phyloP scores from a whole-genome alignment of 306 rosid species.

The Trifolium dubium region DNA sequence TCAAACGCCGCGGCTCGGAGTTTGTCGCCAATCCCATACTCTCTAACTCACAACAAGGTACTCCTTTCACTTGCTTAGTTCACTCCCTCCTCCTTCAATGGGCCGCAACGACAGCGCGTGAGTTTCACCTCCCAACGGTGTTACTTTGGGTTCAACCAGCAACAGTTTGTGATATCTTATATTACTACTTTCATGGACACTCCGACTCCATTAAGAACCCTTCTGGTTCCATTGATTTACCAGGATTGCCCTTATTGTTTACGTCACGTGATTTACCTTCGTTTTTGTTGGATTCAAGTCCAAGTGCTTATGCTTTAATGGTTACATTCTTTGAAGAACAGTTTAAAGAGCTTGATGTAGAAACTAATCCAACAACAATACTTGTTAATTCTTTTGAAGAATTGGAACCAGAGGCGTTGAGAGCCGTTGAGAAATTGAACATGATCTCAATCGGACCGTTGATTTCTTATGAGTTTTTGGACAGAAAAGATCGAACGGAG shows the following conservation, averaged over 20 bases:
- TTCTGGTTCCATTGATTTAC: not conserved
- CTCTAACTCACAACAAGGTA: conserved; percentile 32
- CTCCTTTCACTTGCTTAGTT: conserved; percentile 49
- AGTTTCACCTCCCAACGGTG: conserved; percentile 31
- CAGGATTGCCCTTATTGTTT: not conserved
- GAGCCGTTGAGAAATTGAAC: conserved; percentile 19
- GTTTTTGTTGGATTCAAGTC: not conserved
- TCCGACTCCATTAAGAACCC: not conserved
- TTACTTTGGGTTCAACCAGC: conserved; percentile 21
- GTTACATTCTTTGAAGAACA: conserved; percentile 26
- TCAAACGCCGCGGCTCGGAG: conserved; percentile 44
- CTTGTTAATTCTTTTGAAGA: conserved; percentile 55
- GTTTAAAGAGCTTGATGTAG: conserved; percentile 30
- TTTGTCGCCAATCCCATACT: conserved; percentile 33
- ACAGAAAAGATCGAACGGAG: not conserved
- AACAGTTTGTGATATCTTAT: not conserved
- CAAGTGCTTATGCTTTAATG: not conserved
- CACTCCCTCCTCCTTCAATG: conserved; percentile 42
- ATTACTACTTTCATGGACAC: conserved; percentile 1
- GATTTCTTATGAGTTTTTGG: conserved; percentile 42
- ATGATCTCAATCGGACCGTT: conserved; percentile 63
- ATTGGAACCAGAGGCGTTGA: conserved; percentile 46
- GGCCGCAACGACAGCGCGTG: conserved; percentile 46
- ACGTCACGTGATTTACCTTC: conserved; percentile 16
- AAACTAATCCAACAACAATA: conserved; percentile 11